Conservation (phyloP, 2,329 filamentous ascomycete species). For the Arthrobotrys musiformis region DNA sequence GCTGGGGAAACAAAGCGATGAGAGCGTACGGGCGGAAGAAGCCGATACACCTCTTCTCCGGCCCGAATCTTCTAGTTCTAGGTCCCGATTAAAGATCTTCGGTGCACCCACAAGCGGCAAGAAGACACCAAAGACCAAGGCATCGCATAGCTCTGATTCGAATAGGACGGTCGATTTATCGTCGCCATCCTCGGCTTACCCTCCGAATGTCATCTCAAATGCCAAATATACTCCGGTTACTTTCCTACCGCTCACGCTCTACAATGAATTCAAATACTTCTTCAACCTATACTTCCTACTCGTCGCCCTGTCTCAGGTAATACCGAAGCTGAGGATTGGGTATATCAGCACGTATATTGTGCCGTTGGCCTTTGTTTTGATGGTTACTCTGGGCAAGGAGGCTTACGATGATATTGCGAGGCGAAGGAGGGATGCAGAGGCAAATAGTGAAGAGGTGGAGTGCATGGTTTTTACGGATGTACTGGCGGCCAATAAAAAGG, state of each 20-base stretch:
- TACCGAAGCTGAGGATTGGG: constrained; percentile 88
- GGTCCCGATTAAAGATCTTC: constrained; percentile 29
- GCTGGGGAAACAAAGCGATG: constrained; percentile 43
- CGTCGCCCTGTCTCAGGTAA: constrained; percentile 91
- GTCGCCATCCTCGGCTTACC: constrained; percentile 69
- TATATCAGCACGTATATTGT: constrained; percentile 95
- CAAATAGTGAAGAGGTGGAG: constrained; percentile 79
- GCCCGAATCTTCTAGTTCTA: constrained; percentile 29
- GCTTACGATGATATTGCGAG: constrained; percentile 91
- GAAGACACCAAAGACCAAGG: constrained; percentile 60
- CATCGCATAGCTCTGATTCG: constrained; percentile 78
- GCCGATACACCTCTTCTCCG: constrained; percentile 49
- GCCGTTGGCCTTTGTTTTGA: constrained; percentile 88
- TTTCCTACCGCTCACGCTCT: constrained; percentile 91
- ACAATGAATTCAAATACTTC: constrained; percentile 99
- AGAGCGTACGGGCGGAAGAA: constrained; percentile 37
- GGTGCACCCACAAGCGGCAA: constrained; percentile 57
- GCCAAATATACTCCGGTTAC: constrained; percentile 97
- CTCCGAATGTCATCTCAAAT: constrained; percentile 91
- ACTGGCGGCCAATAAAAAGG: constrained; percentile 52
- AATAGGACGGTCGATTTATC: constrained; percentile 35
- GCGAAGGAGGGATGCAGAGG: constrained; percentile 86
- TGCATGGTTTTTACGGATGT: constrained; percentile 56
- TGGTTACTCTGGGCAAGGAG: constrained; percentile 94
- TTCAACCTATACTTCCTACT: constrained; percentile 99